Evolutionary conservation across 441 rosid genomes (phyloP).

Genomic region (Pelargonium australe): DNA sequence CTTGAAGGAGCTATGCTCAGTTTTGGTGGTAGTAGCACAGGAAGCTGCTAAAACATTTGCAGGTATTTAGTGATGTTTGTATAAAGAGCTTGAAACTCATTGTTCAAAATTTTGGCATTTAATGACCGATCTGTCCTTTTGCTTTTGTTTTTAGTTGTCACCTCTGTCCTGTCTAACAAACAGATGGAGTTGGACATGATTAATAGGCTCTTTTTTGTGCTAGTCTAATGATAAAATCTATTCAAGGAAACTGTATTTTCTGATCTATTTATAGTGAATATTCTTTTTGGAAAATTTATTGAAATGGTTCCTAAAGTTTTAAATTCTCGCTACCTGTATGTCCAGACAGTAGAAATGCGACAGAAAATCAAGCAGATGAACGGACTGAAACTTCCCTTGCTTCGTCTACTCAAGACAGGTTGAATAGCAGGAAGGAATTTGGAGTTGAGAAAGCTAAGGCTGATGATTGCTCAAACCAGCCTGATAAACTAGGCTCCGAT

Average conservation of each 20-base stretch:
- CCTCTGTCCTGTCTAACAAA: neutral
- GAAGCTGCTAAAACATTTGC: constrained; percentile 74
- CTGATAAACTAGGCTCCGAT: constrained; percentile 43
- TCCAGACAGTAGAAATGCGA: constrained; percentile 49
- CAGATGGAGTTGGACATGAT: neutral
- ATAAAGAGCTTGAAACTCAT: neutral
- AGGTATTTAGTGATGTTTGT: constrained; percentile 34
- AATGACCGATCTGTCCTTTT: neutral
- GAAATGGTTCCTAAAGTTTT: constrained; percentile 7
- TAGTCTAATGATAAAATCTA: constrained; percentile 5
- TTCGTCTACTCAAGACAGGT: constrained; percentile 48
- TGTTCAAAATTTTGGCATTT: neutral
- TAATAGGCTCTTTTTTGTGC: neutral
- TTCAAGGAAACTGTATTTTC: neutral
- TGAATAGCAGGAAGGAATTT: constrained; percentile 40
- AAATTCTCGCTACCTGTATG: neutral
- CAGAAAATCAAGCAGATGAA: constrained; percentile 46
- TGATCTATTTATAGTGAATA: neutral
- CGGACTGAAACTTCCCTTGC: constrained; percentile 44
- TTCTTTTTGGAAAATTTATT: constrained; percentile 6
- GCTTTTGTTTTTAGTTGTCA: neutral
- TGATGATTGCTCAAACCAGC: constrained; percentile 47
- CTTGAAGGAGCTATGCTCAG: constrained; percentile 92
- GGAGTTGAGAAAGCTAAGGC: constrained; percentile 35
- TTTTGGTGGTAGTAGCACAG: constrained; percentile 67